Percentiles rank a stretch among this genome's conserved stretches.
phyloP scores from a whole-genome alignment of 2,329 filamentous ascomycete species.

The Magnaporthiopsis rhizophila region DNA sequence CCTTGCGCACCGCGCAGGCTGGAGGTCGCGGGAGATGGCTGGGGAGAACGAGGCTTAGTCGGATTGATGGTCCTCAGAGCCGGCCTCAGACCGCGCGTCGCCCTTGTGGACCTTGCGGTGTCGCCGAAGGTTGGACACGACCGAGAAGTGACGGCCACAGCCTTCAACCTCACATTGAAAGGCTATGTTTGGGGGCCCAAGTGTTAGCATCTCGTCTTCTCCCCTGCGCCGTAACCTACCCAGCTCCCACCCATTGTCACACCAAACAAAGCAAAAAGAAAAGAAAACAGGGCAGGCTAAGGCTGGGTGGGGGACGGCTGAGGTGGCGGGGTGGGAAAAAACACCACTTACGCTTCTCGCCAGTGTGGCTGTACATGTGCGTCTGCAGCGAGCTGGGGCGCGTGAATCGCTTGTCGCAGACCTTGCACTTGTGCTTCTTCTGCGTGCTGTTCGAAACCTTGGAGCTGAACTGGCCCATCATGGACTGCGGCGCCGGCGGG shows the following conservation, averaged over 20 bases:
- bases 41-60: conserved; percentile 28
- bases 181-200: conserved; percentile 43
- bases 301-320: not conserved
- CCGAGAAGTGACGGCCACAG: conserved; percentile 92
- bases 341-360: conserved; percentile 76
- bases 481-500: conserved; percentile 78
- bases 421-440: conserved; percentile 99
- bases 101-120: conserved; percentile 96
- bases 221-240: no score
- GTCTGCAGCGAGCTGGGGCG: conserved; percentile 89
- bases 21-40: no score
- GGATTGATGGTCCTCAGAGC: conserved; percentile 56
- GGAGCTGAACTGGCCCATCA: conserved; percentile 98
- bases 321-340: conserved; percentile 20
- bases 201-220: not conserved
- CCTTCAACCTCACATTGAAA: conserved; percentile 92
- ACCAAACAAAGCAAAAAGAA: not conserved
- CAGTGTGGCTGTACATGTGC: conserved; percentile 97
- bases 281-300: not conserved
- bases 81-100: conserved; percentile 55
- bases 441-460: conserved; percentile 93
- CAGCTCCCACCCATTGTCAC: not conserved
- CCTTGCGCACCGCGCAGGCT: no score
- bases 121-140: conserved; percentile 88
- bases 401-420: conserved; percentile 96